phyloP scores from a whole-genome alignment of 495 filamentous ascomycete genomes.

The Annulohypoxylon moriforme region DNA sequence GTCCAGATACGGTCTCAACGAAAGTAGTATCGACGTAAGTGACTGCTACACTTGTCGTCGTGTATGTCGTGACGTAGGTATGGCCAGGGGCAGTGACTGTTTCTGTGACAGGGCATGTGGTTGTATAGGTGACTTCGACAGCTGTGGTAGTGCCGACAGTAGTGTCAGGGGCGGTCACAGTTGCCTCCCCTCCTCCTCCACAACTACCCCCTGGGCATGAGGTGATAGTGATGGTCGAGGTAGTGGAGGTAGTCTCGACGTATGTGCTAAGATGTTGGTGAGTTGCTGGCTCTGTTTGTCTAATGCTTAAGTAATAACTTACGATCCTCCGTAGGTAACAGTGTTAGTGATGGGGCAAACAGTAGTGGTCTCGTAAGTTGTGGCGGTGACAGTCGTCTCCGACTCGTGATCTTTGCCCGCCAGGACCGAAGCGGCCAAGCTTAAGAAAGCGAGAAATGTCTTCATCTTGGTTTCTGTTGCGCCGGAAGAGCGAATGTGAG shows the following conservation, averaged over 20 bases:
- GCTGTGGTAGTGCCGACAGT: conserved; percentile 51
- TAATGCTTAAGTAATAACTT: conserved; percentile 17
- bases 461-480: conserved; percentile 52
- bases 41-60: conserved; percentile 54
- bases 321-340: conserved; percentile 46
- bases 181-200: conserved; percentile 48
- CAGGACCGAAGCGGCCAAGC: conserved; percentile 55
- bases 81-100: conserved; percentile 53
- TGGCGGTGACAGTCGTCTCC: conserved; percentile 36
- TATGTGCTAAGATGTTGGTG: conserved; percentile 38
- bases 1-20: conserved; percentile 43
- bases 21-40: conserved; percentile 46
- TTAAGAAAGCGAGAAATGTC: conserved; percentile 52
- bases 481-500: conserved; percentile 31
- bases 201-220: conserved; percentile 44
- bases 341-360: conserved; percentile 50
- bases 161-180: conserved; percentile 44
- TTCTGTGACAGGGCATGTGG: conserved; percentile 55
- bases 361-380: conserved; percentile 49
- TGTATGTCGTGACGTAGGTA: conserved; percentile 59
- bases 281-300: not conserved
- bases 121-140: conserved; percentile 56
- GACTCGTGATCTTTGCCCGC: conserved; percentile 41
- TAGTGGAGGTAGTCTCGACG: conserved; percentile 46
- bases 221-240: conserved; percentile 50